phyloP scores from a whole-genome alignment of 2,329 filamentous ascomycete species.

The Xylariaceae sp. region DNA sequence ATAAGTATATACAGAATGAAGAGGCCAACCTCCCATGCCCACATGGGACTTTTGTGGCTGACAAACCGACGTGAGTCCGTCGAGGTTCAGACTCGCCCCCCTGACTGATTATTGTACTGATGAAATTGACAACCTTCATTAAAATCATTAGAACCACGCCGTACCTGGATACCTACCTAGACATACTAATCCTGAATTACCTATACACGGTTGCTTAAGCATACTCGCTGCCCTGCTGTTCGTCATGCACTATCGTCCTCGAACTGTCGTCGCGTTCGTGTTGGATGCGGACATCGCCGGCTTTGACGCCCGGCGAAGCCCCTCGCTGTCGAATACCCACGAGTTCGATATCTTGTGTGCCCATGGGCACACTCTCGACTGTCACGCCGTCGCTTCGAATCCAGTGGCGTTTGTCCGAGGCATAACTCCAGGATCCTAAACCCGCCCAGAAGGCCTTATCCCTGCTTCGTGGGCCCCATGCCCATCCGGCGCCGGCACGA shows the following conservation, averaged over 20 bases:
- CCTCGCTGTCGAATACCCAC: conserved; percentile 24
- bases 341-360: conserved; percentile 29
- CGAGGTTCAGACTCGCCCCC: too few relatives aligned
- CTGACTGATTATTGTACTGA: too few relatives aligned
- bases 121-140: too few relatives aligned
- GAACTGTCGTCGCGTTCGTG: conserved; percentile 13
- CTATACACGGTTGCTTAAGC: conserved; percentile 1
- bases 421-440: conserved; percentile 56
- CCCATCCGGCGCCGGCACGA: conserved; percentile 74
- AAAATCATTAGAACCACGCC: too few relatives aligned
- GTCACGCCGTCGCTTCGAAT: conserved; percentile 21
- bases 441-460: conserved; percentile 75
- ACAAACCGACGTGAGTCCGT: too few relatives aligned
- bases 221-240: conserved; percentile 3
- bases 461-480: conserved; percentile 73
- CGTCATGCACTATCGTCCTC: conserved; percentile 7
- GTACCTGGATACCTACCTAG: not conserved
- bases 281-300: conserved; percentile 4
- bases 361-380: conserved; percentile 2
- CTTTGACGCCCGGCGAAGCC: conserved; percentile 13
- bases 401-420: conserved; percentile 39
- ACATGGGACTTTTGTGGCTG: too few relatives aligned
- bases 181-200: not conserved
- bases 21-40: too few relatives aligned
- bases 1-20: too few relatives aligned